phyloP scores from a whole-genome alignment of 352 stramenopile species.

The Phytophthora rubi region DNA sequence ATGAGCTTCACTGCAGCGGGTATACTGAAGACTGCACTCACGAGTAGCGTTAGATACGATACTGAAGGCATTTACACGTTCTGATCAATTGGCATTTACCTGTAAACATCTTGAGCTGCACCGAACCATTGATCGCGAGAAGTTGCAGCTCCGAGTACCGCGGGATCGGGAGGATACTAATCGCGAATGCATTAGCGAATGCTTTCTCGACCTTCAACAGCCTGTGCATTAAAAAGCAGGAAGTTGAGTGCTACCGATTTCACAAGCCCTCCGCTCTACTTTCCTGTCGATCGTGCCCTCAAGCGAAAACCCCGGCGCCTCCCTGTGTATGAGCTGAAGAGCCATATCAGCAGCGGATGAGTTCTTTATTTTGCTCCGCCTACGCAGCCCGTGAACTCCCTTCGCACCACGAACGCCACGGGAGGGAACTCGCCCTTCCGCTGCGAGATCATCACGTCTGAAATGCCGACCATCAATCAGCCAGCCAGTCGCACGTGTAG shows the following conservation, averaged over 20 bases:
- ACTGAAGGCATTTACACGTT: background rate
- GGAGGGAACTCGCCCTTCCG: constrained; percentile 69
- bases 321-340: constrained; percentile 53
- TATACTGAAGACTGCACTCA: constrained; percentile 30
- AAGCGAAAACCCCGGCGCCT: constrained; percentile 38
- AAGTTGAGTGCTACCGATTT: background rate
- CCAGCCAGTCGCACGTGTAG: background rate
- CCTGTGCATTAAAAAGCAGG: constrained; percentile 24
- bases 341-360: background rate
- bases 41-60: background rate
- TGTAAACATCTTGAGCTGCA: constrained; percentile 57
- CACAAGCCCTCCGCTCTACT: background rate
- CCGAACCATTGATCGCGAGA: constrained; percentile 42
- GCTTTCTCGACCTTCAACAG: constrained; percentile 63
- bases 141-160: constrained; percentile 56
- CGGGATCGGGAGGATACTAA: constrained; percentile 55
- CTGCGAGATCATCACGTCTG: constrained; percentile 85
- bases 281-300: constrained; percentile 55
- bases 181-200: constrained; percentile 61
- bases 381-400: background rate
- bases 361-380: background rate
- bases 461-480: background rate
- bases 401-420: constrained; percentile 68
- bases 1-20: constrained; percentile 53
- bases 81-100: constrained; percentile 24